Evolutionary conservation across 2,329 filamentous ascomycete species (phyloP).

Genomic region (Neofusicoccum laricinum): DNA sequence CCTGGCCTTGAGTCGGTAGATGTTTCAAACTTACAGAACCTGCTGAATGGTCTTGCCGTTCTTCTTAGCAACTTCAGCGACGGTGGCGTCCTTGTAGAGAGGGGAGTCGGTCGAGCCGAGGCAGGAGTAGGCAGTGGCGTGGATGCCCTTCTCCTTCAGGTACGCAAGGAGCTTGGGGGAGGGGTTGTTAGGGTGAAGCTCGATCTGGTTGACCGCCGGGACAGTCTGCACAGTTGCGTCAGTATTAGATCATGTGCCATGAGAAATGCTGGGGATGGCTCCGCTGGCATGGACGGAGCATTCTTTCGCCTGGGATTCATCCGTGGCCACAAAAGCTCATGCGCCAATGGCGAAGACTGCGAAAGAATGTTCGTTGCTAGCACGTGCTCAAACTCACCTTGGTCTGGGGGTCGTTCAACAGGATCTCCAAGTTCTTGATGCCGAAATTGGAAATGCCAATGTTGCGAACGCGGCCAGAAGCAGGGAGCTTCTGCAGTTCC

Average conservation of each 20-base stretch:
- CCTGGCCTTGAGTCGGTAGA: neutral
- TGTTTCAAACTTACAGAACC: conserved; percentile 50
- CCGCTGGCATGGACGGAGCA: neutral
- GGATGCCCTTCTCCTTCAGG: conserved; percentile 70
- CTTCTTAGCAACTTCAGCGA: conserved; percentile 60
- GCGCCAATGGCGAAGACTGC: too few species aligned
- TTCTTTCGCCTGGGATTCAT: neutral
- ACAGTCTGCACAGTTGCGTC: conserved; percentile 38
- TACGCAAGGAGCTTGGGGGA: conserved; percentile 74
- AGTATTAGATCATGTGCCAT: neutral
- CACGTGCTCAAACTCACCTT: conserved; percentile 37
- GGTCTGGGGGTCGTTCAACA: conserved; percentile 61
- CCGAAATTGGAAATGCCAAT: conserved; percentile 87
- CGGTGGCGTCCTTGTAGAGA: conserved; percentile 63
- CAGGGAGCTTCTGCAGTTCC: conserved; percentile 69
- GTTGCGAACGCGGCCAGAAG: conserved; percentile 69
- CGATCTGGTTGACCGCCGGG: conserved; percentile 76
- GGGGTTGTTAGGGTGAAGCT: conserved; percentile 76
- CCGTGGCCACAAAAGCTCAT: neutral
- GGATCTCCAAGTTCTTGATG: conserved; percentile 74
- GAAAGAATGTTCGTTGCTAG: too few species aligned
- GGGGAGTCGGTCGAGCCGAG: conserved; percentile 69
- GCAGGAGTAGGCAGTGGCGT: conserved; percentile 72
- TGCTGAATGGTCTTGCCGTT: conserved; percentile 69
- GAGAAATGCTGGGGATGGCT: neutral